Evolutionary conservation across 805 yeast genomes (phyloP).

Genomic region (Debaryomyces maramus): DNA sequence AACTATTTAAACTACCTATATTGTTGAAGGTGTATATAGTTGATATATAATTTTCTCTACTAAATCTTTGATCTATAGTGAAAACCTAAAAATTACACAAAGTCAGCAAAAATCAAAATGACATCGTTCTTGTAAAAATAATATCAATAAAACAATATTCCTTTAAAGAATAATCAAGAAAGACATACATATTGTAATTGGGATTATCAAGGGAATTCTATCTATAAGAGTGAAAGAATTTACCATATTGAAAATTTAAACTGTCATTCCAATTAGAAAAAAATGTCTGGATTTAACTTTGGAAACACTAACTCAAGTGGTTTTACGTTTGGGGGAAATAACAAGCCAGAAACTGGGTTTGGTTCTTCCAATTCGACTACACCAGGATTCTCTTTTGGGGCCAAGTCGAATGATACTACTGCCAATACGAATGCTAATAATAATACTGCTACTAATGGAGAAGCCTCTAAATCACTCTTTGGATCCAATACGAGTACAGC

Average conservation of each 20-base stretch:
- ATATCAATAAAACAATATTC: background rate
- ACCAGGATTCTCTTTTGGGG: conserved; percentile 18
- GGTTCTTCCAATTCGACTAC: background rate
- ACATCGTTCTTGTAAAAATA: background rate
- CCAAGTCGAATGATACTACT: no score
- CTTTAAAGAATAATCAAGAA: background rate
- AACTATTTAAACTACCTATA: no score
- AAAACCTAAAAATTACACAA: background rate
- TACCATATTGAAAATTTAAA: no score
- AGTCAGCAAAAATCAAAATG: background rate
- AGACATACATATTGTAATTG: background rate
- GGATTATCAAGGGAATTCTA: background rate
- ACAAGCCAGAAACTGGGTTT: background rate
- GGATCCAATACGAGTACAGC: background rate
- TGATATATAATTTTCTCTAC: background rate
- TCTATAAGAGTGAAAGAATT: no score
- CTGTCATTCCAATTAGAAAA: background rate
- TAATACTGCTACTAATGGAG: background rate
- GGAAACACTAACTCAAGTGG: background rate
- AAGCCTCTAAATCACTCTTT: background rate
- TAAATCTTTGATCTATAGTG: background rate
- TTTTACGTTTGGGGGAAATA: conserved; percentile 5
- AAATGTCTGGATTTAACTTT: conserved; percentile 3
- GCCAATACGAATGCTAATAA: background rate
- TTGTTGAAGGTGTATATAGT: no score